phyloP scores from a whole-genome alignment of 495 filamentous ascomycete genomes.

The Pseudevernia furfuracea region DNA sequence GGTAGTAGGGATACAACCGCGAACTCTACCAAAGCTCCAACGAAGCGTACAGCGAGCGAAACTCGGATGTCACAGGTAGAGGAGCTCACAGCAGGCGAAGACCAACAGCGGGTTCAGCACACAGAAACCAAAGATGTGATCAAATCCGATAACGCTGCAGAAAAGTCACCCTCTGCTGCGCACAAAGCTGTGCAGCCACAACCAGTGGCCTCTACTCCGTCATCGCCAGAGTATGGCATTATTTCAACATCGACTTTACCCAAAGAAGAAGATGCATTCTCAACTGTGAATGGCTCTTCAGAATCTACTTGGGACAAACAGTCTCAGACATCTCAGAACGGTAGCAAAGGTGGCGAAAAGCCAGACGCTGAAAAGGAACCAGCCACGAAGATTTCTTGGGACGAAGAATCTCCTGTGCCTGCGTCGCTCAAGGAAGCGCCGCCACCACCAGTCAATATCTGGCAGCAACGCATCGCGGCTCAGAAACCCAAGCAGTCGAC shows the following conservation, averaged over 20 bases:
- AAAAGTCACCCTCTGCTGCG: slow-evolving; percentile 29
- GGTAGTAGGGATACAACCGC: slow-evolving; percentile 15
- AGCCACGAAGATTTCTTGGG: slow-evolving; percentile 28
- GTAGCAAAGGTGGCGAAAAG: slow-evolving; percentile 36
- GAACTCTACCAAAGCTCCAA: slow-evolving; percentile 19
- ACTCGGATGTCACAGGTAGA: slow-evolving; percentile 21
- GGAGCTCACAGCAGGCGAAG: not conserved
- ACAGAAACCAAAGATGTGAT: not conserved
- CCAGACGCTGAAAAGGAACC: slow-evolving; percentile 42
- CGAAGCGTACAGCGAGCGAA: slow-evolving; percentile 25
- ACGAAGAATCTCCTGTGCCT: slow-evolving; percentile 46
- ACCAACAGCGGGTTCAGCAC: not conserved
- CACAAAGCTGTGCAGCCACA: slow-evolving; percentile 31
- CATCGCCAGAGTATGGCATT: slow-evolving; percentile 60
- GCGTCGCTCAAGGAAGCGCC: slow-evolving; percentile 71
- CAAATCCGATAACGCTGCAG: slow-evolving; percentile 18
- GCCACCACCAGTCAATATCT: slow-evolving; percentile 74
- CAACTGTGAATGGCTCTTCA: slow-evolving; percentile 54
- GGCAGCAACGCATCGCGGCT: slow-evolving; percentile 68
- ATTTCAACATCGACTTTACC: slow-evolving; percentile 55
- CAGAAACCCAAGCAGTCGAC: slow-evolving; percentile 44
- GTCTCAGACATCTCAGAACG: slow-evolving; percentile 46
- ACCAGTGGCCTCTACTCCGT: slow-evolving; percentile 47
- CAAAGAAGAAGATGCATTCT: slow-evolving; percentile 66
- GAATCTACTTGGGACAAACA: slow-evolving; percentile 62